Conservation (phyloP, 805 yeast genomes). For the Hanseniaspora jakobsenii region DNA sequence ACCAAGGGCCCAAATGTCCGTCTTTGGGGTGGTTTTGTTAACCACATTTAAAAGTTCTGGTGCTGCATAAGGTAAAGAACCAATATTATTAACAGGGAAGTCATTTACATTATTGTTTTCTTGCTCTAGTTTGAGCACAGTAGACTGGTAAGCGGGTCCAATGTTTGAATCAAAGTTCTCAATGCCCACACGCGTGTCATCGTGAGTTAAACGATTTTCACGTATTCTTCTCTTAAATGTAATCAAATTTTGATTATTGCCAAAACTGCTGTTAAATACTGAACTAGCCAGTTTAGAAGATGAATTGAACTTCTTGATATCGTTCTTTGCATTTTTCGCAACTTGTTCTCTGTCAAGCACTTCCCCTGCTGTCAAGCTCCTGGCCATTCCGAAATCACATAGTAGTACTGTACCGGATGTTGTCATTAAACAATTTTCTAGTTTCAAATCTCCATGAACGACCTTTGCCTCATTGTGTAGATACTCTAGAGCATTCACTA, state of each 20-base stretch:
- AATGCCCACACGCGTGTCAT: slow-evolving; percentile 27
- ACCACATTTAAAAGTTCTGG: slow-evolving; percentile 55
- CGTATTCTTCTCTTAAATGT: slow-evolving; percentile 21
- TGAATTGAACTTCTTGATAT: too few species aligned
- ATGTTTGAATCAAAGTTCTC: slow-evolving; percentile 22
- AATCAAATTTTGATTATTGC: too few species aligned
- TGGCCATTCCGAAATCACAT: slow-evolving; percentile 86
- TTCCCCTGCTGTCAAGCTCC: slow-evolving; percentile 17
- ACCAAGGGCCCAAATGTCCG: slow-evolving; percentile 90
- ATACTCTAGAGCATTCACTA: slow-evolving; percentile 47
- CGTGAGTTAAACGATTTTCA: slow-evolving; percentile 25
- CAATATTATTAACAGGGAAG: slow-evolving; percentile 43
- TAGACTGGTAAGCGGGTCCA: slow-evolving; percentile 24
- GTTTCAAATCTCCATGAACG: slow-evolving; percentile 73
- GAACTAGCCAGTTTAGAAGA: too few species aligned
- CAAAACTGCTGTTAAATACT: too few species aligned
- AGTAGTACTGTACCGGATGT: slow-evolving; percentile 35
- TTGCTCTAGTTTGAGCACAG: slow-evolving; percentile 10
- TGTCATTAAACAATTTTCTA: slow-evolving; percentile 66
- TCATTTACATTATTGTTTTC: not conserved
- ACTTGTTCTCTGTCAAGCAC: not conserved
- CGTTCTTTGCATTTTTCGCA: too few species aligned
- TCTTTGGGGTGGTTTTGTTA: slow-evolving; percentile 20
- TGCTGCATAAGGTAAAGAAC: slow-evolving; percentile 85
- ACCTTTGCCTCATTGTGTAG: slow-evolving; percentile 47